Percentiles rank a stretch among this genome's conserved stretches.
These are phyloP conservation scores for Ustilago curta DNA, from an alignment of 1,284 basidiomycete species.

Conservation along the genomic window DNA sequence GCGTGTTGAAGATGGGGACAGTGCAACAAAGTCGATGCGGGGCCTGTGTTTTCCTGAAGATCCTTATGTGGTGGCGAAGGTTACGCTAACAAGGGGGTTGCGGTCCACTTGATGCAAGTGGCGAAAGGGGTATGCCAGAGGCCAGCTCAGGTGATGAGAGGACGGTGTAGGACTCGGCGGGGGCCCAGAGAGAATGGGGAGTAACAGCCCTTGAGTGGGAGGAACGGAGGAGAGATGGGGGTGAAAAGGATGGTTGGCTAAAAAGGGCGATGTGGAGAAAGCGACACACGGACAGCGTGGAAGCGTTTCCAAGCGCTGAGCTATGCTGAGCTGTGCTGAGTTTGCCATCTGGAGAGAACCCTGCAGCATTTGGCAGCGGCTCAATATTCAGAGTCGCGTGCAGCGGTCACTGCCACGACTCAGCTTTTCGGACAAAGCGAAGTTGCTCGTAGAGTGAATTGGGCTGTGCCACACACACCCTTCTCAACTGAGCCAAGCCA, in stretches of 20 bases:
- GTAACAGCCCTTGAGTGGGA: background rate
- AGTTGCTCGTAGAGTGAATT: background rate
- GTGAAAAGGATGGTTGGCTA: background rate
- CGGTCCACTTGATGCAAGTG: background rate
- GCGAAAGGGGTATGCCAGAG: background rate
- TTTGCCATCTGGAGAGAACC: slow-evolving; percentile 2
- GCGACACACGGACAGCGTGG: slow-evolving; percentile 21
- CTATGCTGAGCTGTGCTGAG: background rate
- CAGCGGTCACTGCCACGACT: slow-evolving; percentile 8
- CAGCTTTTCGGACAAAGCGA: slow-evolving; percentile 4
- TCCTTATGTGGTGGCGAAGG: background rate
- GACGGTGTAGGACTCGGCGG: too few species aligned
- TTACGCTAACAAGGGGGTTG: background rate
- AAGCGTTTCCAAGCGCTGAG: slow-evolving; percentile 6
- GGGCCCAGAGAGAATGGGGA: background rate
- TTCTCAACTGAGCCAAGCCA: background rate
- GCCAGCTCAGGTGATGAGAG: background rate
- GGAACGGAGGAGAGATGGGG: background rate
- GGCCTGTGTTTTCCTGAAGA: too few species aligned
- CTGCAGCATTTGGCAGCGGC: slow-evolving; percentile 9
- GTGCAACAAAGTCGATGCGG: background rate
- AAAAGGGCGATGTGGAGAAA: slow-evolving; percentile 30
- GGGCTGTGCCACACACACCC: slow-evolving; percentile 2
- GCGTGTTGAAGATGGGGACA: background rate
- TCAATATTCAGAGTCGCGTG: slow-evolving; percentile 10